Evolutionary conservation across 2,329 filamentous ascomycete species (phyloP).

Genomic region (Apiospora saccharicola): DNA sequence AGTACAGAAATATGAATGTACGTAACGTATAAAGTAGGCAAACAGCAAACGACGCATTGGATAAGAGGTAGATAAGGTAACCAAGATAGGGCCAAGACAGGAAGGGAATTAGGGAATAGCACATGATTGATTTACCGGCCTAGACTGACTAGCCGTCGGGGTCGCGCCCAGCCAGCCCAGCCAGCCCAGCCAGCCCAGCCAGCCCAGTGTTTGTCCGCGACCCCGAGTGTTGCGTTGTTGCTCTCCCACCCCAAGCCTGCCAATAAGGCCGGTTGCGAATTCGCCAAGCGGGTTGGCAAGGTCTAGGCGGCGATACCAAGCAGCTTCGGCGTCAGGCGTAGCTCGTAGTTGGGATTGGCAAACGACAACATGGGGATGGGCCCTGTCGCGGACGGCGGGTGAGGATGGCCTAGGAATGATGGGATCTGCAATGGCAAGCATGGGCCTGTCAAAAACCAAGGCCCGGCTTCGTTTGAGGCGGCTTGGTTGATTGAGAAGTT

Average conservation of each 20-base stretch:
- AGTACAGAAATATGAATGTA: not conserved
- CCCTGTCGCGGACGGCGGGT: not conserved
- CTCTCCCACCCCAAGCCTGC: not conserved
- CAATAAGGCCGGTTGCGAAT: not conserved
- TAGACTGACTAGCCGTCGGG: not conserved
- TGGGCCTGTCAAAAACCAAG: constrained; percentile 7
- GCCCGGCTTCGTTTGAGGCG: constrained; percentile 13
- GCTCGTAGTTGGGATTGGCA: constrained; percentile 5
- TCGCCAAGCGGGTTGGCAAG: constrained; percentile 22
- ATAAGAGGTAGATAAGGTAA: not conserved
- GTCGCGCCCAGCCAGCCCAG: not conserved
- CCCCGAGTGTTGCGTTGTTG: not conserved
- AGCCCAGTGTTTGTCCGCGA: not conserved
- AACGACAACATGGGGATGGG: not conserved
- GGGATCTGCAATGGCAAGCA: not conserved
- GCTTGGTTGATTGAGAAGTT: not conserved
- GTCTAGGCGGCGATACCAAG: constrained; percentile 24
- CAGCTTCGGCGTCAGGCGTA: constrained; percentile 5
- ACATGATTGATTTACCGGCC: not conserved
- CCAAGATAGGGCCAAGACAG: not conserved
- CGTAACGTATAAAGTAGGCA: not conserved
- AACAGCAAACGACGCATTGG: not conserved
- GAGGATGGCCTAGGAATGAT: not conserved
- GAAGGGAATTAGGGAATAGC: not conserved
- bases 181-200: not conserved